phyloP scores from a whole-genome alignment of 148 eudicot genomes.

The Nyssa sinensis region DNA sequence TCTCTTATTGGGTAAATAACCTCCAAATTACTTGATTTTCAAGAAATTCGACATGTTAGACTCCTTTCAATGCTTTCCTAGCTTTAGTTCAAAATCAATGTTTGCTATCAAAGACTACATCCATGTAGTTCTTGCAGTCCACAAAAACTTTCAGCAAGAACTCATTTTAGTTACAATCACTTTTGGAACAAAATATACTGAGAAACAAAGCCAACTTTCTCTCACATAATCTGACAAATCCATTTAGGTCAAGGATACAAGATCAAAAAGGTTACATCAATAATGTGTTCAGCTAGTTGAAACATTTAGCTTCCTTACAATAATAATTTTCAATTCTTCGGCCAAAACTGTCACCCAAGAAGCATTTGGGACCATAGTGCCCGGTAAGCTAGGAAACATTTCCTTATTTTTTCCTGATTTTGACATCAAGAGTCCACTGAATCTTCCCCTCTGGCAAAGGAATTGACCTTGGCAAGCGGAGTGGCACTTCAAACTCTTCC shows the following conservation, averaged over 20 bases:
- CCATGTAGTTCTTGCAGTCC: not conserved
- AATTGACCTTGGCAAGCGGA: constrained; percentile 73
- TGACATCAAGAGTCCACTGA: constrained; percentile 67
- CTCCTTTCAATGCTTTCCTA: too few relatives aligned
- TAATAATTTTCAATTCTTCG: not conserved
- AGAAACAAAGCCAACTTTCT: not conserved
- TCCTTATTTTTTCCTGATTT: constrained; percentile 60
- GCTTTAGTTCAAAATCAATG: too few relatives aligned
- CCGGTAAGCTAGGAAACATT: not conserved
- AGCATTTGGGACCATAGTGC: not conserved
- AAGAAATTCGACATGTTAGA: too few relatives aligned
- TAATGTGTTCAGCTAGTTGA: not conserved
- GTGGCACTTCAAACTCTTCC: constrained; percentile 73
- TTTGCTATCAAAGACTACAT: too few relatives aligned
- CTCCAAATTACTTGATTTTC: too few relatives aligned
- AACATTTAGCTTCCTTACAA: not conserved
- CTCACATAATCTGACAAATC: not conserved
- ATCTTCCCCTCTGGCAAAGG: constrained; percentile 75
- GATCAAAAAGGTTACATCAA: not conserved
- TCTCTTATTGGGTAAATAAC: too few relatives aligned
- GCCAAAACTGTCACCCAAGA: not conserved
- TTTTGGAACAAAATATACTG: not conserved
- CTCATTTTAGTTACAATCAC: not conserved
- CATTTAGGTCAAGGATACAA: not conserved
- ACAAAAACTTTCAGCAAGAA: not conserved